Percentiles rank a stretch among this genome's conserved stretches.
These are phyloP conservation scores for Cyanidiococcus yangmingshanensis DNA, from an alignment of 23 red algal genomes.

Conservation along the genomic window DNA sequence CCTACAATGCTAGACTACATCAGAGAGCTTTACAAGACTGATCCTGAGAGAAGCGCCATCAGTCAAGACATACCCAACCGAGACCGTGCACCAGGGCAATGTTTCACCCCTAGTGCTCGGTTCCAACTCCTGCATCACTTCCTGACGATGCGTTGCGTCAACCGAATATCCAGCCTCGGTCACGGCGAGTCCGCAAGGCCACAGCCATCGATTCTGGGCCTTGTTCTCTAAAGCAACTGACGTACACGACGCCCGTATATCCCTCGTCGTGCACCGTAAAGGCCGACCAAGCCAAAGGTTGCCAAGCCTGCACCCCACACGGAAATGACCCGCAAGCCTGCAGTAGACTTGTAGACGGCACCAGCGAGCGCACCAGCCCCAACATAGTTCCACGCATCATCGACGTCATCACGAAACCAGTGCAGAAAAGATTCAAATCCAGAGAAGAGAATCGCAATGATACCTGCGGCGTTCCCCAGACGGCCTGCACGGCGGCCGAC, in stretches of 20 bases:
- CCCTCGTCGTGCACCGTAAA: constrained; percentile 60
- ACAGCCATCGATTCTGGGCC: too few species aligned
- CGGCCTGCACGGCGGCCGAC: constrained; percentile 37
- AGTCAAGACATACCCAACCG: too few species aligned
- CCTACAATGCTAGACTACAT: too few species aligned
- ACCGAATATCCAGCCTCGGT: too few species aligned
- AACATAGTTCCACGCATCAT: constrained; percentile 47
- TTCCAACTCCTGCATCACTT: too few species aligned
- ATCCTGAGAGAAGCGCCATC: too few species aligned
- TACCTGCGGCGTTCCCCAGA: constrained; percentile 47
- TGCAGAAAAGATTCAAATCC: constrained; percentile 43
- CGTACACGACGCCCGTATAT: constrained; percentile 58
- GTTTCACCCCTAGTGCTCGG: too few species aligned
- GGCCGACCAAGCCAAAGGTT: constrained; percentile 37
- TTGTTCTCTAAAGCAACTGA: constrained; percentile 41
- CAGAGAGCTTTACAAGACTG: too few species aligned
- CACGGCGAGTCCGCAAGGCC: too few species aligned
- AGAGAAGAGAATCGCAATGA: constrained; percentile 76
- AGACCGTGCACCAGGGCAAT: too few species aligned
- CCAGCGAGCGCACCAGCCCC: constrained; percentile 59
- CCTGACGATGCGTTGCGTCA: too few species aligned
- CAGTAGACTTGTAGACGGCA: constrained; percentile 62
- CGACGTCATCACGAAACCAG: constrained; percentile 47
- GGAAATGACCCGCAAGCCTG: constrained; percentile 31
- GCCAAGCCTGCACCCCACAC: constrained; percentile 43